Percentiles rank a stretch among this genome's conserved stretches.
phyloP scores from a whole-genome alignment of 1,284 basidiomycete genomes.

The Sporisorium graminicola region DNA sequence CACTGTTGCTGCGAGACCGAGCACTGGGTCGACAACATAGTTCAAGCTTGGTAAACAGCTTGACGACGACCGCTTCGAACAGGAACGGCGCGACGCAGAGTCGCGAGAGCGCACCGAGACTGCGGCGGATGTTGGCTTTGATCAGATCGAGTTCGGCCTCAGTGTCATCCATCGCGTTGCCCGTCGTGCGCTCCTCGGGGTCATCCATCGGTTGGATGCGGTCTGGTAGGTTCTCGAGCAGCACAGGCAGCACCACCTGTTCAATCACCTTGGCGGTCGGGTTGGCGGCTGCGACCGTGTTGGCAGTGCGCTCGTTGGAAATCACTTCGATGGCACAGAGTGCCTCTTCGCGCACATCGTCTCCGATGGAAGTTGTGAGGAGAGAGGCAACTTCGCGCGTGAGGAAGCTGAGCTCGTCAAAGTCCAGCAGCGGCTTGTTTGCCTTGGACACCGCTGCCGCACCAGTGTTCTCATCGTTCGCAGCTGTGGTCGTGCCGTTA shows the following conservation, averaged over 20 bases:
- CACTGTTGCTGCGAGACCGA: constrained; percentile 16
- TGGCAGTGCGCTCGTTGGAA: constrained; percentile 77
- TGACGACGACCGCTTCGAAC: constrained; percentile 86
- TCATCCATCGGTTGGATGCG: constrained; percentile 39
- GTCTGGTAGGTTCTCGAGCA: constrained; percentile 57
- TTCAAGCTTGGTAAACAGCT: constrained; percentile 84
- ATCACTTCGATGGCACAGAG: constrained; percentile 42
- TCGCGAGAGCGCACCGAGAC: constrained; percentile 79
- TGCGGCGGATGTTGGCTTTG: constrained; percentile 72
- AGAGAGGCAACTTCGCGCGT: constrained; percentile 81
- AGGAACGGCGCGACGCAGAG: constrained; percentile 82
- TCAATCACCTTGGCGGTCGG: constrained; percentile 78
- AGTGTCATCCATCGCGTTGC: constrained; percentile 42
- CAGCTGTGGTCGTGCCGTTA: neutral
- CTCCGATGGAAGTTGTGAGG: constrained; percentile 75
- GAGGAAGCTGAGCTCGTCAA: constrained; percentile 82
- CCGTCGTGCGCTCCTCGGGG: constrained; percentile 23
- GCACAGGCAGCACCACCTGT: constrained; percentile 72
- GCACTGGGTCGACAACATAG: constrained; percentile 80
- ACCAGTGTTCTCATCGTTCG: neutral
- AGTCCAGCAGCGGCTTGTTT: constrained; percentile 73
- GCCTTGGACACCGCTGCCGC: neutral
- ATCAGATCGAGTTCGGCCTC: constrained; percentile 36
- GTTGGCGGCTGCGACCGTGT: constrained; percentile 79
- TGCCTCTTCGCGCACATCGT: constrained; percentile 72